Conservation (phyloP, 805 yeast genomes). For the Saccharomycopsis sp. region DNA sequence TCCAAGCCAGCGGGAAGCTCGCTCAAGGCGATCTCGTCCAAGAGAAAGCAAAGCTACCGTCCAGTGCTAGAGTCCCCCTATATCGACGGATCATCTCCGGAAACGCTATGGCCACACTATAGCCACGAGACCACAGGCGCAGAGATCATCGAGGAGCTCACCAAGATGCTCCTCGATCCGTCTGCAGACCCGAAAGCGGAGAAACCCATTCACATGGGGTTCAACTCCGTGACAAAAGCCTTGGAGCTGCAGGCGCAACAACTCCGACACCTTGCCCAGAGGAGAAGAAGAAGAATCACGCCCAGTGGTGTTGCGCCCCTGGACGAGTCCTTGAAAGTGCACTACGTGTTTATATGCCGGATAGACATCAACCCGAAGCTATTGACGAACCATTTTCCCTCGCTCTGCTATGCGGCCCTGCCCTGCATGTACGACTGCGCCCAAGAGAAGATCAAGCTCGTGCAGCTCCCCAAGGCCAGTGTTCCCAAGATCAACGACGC, state of each 20-base stretch:
- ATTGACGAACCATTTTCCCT: conserved; percentile 17
- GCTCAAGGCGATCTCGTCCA: conserved; percentile 8
- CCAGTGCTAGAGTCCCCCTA: conserved; percentile 20
- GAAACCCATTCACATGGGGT: too few relatives aligned
- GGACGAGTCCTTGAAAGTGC: background rate
- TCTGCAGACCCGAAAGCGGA: too few relatives aligned
- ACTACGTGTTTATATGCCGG: conserved; percentile 15
- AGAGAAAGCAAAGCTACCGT: conserved; percentile 14
- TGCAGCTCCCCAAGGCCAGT: conserved; percentile 1
- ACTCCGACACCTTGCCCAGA: background rate
- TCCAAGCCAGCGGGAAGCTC: conserved; percentile 4
- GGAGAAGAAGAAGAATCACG: background rate
- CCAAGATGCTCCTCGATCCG: too few relatives aligned
- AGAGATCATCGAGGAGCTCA: conserved; percentile 6
- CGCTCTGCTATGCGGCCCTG: conserved; percentile 15
- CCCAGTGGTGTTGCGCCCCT: too few relatives aligned
- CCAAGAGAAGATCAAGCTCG: background rate
- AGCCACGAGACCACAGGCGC: background rate
- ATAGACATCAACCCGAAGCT: conserved; percentile 16
- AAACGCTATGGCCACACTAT: conserved; percentile 3
- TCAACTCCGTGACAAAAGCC: conserved; percentile 14
- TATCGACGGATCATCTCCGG: conserved; percentile 6
- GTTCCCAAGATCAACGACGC: too few relatives aligned
- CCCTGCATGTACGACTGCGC: background rate
- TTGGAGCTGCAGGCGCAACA: conserved; percentile 16